phyloP scores from a whole-genome alignment of 805 yeast genomes.

The Jamesozyma lodderae region DNA sequence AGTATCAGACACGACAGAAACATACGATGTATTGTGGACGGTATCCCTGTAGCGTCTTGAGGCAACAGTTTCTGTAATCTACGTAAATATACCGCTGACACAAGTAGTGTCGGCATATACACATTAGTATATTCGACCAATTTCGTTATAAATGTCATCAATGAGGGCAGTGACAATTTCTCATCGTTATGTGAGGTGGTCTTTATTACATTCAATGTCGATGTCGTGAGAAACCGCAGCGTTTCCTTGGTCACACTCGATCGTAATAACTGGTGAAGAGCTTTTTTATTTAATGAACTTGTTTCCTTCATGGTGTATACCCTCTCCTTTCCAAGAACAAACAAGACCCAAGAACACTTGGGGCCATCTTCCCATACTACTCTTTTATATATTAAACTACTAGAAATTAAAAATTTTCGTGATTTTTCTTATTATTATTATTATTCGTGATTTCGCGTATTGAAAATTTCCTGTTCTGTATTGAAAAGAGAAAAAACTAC shows the following conservation, averaged over 20 bases:
- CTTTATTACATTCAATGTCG: conserved; percentile 49
- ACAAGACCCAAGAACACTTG: too few relatives aligned
- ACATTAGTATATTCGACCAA: conserved; percentile 66
- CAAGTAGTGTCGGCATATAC: conserved; percentile 68
- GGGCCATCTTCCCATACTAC: too few relatives aligned
- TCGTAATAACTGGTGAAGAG: conserved; percentile 46
- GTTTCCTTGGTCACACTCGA: conserved; percentile 63
- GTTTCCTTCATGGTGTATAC: too few relatives aligned
- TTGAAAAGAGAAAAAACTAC: neutral
- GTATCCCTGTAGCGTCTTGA: conserved; percentile 60
- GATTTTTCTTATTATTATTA: neutral
- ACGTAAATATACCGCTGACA: conserved; percentile 58
- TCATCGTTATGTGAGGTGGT: conserved; percentile 15
- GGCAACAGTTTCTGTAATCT: conserved; percentile 52
- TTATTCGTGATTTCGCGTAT: neutral
- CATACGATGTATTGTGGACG: conserved; percentile 70
- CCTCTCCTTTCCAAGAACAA: too few relatives aligned
- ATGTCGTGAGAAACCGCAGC: conserved; percentile 57
- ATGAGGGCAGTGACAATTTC: conserved; percentile 39
- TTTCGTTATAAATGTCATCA: conserved; percentile 60
- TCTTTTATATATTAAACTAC: too few relatives aligned
- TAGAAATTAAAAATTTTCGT: neutral
- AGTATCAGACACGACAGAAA: conserved; percentile 66
- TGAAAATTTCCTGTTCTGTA: neutral
- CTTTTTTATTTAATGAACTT: too few relatives aligned